Evolutionary conservation across 2,329 filamentous ascomycete species (phyloP), one percentile per base, ranked within the genome.

Genomic region (Hymenoscyphus repandus): DNA sequence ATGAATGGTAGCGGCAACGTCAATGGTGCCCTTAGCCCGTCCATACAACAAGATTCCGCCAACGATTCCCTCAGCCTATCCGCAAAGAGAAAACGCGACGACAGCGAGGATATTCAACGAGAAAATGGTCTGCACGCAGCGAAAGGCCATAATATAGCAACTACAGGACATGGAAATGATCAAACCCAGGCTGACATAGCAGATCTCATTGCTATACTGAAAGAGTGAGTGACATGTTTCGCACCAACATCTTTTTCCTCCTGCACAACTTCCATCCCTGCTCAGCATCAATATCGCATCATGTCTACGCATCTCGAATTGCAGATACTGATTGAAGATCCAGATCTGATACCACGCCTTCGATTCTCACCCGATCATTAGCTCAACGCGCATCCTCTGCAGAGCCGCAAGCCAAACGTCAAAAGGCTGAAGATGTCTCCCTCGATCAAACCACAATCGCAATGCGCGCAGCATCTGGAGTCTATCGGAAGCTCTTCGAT

Each of bases 401-500:
- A 50, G 78, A 82, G 57, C 82, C 79, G 13, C 70, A 78, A 45
- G 66, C 76, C 47, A 86, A 86, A 66, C 76, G 82, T 39, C 78
- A 81, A 59, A 84, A 81, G 65, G 73, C 79, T 2, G 71, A 74
- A 45, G 74, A 76, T 41, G 65, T 64, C 32, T 62, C 66, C 32
- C 61, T 69, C 33, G 55, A 58, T n/a, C 60, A 59, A 15, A 76
- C 73, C 54, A 77, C 84, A 54, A 62, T 65, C 22, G 18, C 61
- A 27, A 53, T 56, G 45, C 58, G 64, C 44, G 42, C 50, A n/a
- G 60, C 68, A 20, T 69, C 71, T 44, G 72, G 75, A 57, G 66
- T 64, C 31, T 85, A 86, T 63, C 73, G 74, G 22, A 76, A 78
- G 56, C 69, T 90, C 40, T 83, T 87, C 27, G 81, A 86, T 54